Evolutionary conservation across 441 rosid genomes (phyloP), one percentile per base, ranked within the genome.

Genomic region (Biscutella laevigata): DNA sequence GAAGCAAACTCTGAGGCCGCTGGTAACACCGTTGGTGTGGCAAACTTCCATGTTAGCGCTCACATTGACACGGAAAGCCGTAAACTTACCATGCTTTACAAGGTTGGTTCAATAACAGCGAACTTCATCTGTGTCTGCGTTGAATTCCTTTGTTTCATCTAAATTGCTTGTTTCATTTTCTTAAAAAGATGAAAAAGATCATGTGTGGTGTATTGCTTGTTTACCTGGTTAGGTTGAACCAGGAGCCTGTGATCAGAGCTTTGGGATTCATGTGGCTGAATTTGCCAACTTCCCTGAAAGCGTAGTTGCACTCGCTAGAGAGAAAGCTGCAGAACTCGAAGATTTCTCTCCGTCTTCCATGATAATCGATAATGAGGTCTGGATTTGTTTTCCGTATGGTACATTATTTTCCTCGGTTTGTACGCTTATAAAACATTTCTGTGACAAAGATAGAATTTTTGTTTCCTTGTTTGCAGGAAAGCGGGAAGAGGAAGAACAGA

Each of bases 161-260:
- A 14, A 24, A 30, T 21, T 58, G 9, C 45, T 15, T 29, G 11
- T 22, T 41, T 20, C 24, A 7, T 19, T 33, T 19, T 40, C n/a
- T 51, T 51, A 5, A 32, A 50, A 39, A 39, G 6, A 2, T 29
- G 32, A 36, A 35, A 22, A 3, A 30, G 8, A 33, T 38, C 20
- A n/a, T 47, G 12, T 39, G 15, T 48, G 49, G 15, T 42, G 35
- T 45, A 48, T 14, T 60, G 52, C 32, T 42, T 15, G 32, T 53
- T n/a, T n/a, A n/a, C n/a, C 27, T 54, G 62, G 53, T 55, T 62
- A 68, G 99, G 96, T 86, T 68, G 95, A 89, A 67, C 87, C 85
- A 39, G 97, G 96, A 40, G 87, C 94, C 45, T 89, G 97, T 75
- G 97, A 94, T 77, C 99, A 89, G 69, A 94, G 99, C 77, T 94